These are phyloP conservation scores for Oleoguttula mirabilis DNA, from an alignment of 495 filamentous ascomycete species.

Conservation along the genomic window DNA sequence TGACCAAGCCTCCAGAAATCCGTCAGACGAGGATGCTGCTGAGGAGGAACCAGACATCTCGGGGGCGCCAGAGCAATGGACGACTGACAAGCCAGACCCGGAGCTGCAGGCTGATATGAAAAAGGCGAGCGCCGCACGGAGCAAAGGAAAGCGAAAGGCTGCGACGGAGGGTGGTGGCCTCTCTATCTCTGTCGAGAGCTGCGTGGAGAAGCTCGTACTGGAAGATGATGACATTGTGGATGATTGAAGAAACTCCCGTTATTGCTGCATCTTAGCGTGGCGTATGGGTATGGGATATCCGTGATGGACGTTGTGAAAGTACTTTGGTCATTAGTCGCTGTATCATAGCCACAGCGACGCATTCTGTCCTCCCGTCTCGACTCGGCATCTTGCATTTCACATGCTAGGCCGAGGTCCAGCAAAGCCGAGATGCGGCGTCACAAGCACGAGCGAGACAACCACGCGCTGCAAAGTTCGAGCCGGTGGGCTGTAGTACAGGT, in stretches of 20 bases:
- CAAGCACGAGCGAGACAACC: too few species aligned
- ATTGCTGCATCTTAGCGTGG: conserved; percentile 1
- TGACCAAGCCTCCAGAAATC: conserved; percentile 26
- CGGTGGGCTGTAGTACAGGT: too few species aligned
- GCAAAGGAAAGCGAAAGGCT: neutral
- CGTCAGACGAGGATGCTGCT: conserved; percentile 33
- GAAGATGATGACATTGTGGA: conserved; percentile 98
- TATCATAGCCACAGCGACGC: too few species aligned
- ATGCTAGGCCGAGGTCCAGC: too few species aligned
- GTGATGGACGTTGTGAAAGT: too few species aligned
- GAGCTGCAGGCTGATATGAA: conserved; percentile 4
- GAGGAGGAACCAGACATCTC: conserved; percentile 34
- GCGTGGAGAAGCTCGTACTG: conserved; percentile 56
- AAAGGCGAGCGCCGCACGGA: conserved; percentile 6
- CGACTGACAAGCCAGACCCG: conserved; percentile 36
- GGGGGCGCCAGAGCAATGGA: conserved; percentile 37
- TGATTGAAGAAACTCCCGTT: conserved; percentile 33
- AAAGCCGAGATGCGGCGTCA: too few species aligned
- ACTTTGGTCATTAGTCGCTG: too few species aligned
- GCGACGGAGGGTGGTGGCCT: conserved; percentile 13
- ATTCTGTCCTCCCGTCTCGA: too few species aligned
- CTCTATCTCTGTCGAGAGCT: conserved; percentile 29
- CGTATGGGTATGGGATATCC: too few species aligned
- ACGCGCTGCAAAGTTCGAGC: too few species aligned
- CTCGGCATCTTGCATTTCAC: too few species aligned